Evolutionary conservation across 805 yeast species (phyloP).

Genomic region (Kodamaea neixiangensis): DNA sequence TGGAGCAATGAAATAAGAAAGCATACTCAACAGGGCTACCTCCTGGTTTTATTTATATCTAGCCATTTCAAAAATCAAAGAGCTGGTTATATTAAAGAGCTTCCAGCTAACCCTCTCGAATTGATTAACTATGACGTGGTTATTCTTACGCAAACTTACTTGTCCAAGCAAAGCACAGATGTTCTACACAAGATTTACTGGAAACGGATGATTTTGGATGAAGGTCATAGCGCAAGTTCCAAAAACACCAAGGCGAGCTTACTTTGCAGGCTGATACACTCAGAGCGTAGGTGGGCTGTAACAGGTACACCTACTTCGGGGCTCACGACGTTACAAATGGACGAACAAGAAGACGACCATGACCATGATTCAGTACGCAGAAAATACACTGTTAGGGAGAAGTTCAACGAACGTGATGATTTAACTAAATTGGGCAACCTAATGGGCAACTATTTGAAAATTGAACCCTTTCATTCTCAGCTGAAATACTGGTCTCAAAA

Average conservation of each 20-base stretch:
- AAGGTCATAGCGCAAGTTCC: slow-evolving; percentile 67
- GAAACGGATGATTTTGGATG: slow-evolving; percentile 75
- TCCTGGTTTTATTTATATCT: slow-evolving; percentile 38
- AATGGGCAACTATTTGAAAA: slow-evolving; percentile 52
- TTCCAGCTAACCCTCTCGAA: slow-evolving; percentile 27
- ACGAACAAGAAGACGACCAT: slow-evolving; percentile 14
- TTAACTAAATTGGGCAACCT: slow-evolving; percentile 53
- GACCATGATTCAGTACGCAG: not conserved
- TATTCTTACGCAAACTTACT: slow-evolving; percentile 48
- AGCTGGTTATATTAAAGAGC: slow-evolving; percentile 19
- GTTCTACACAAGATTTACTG: slow-evolving; percentile 51
- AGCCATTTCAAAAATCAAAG: slow-evolving; percentile 24
- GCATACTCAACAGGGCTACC: slow-evolving; percentile 45
- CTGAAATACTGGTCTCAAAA: slow-evolving; percentile 48
- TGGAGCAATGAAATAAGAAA: slow-evolving; percentile 62
- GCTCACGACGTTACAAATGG: slow-evolving; percentile 56
- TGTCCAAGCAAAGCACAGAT: slow-evolving; percentile 39
- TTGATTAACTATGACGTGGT: slow-evolving; percentile 54
- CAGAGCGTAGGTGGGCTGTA: slow-evolving; percentile 72
- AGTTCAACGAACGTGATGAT: slow-evolving; percentile 56
- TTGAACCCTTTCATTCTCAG: slow-evolving; percentile 58
- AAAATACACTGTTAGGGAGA: slow-evolving; percentile 47
- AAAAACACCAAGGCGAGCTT: slow-evolving; percentile 50
- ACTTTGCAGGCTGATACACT: slow-evolving; percentile 48
- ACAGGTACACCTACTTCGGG: slow-evolving; percentile 80